Conservation (phyloP, 805 yeast genomes). For the Pichia occidentalis region DNA sequence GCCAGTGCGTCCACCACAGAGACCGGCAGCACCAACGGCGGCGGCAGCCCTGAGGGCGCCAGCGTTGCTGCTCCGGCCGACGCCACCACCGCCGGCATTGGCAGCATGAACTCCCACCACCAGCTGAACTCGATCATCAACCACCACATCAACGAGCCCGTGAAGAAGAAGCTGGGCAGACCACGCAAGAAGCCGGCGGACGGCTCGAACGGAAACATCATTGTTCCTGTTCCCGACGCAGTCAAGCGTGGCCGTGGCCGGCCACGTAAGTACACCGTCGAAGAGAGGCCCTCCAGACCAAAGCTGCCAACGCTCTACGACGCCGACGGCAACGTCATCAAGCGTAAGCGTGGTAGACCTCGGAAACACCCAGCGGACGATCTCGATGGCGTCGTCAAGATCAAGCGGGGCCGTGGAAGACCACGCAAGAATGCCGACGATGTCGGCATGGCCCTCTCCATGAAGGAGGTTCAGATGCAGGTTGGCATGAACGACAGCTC, state of each 20-base stretch:
- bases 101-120: too few relatives aligned
- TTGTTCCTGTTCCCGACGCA: background rate
- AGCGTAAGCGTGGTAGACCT: constrained; percentile 9
- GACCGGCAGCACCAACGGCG: too few relatives aligned
- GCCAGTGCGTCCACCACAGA: too few relatives aligned
- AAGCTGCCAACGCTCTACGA: constrained; percentile 1
- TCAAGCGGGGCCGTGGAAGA: background rate
- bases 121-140: too few relatives aligned
- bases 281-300: background rate
- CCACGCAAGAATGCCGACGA: background rate
- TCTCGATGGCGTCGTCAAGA: background rate
- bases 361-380: background rate
- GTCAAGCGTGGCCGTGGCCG: constrained; percentile 6
- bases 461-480: background rate
- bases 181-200: background rate
- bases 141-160: background rate
- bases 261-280: constrained; percentile 7
- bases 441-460: too few relatives aligned
- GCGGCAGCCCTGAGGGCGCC: too few relatives aligned
- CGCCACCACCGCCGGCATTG: too few relatives aligned
- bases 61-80: too few relatives aligned
- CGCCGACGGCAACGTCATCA: constrained; percentile 1
- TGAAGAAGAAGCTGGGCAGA: constrained; percentile 6
- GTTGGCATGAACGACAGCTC: too few relatives aligned
- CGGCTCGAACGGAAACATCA: background rate